A percentile compares a stretch with the other conserved stretches of the same genome.
phyloP scores from a whole-genome alignment of 2,329 filamentous ascomycete species.

The Fusarium chaquense region DNA sequence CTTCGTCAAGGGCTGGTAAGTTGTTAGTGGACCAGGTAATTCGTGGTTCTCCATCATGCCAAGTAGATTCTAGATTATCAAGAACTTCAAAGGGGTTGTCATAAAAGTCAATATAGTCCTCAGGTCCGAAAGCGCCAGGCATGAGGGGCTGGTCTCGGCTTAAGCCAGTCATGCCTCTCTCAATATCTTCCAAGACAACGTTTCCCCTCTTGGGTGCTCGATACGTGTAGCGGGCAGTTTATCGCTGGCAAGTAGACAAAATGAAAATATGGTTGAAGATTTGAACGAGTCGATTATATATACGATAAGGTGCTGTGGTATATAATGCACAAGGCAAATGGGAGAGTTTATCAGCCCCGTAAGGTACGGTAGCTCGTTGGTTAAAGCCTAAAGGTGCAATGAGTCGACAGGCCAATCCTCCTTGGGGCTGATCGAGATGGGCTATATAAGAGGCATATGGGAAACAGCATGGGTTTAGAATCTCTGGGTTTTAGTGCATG shows the following conservation, averaged over 20 bases:
- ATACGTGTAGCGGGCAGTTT: background rate
- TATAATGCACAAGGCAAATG: slow-evolving; percentile 18
- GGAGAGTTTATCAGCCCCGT: background rate
- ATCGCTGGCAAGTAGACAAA: background rate
- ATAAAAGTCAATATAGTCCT: slow-evolving; percentile 49
- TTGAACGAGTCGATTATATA: slow-evolving; percentile 2
- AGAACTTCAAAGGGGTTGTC: slow-evolving; percentile 48
- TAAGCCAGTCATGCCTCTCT: slow-evolving; percentile 18
- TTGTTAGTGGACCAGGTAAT: slow-evolving; percentile 42
- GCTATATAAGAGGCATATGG: slow-evolving; percentile 6
- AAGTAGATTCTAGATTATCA: slow-evolving; percentile 42
- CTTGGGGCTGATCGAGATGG: slow-evolving; percentile 3
- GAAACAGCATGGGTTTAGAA: background rate
- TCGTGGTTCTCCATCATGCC: slow-evolving; percentile 35
- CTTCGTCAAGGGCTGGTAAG: slow-evolving; percentile 43
- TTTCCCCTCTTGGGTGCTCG: background rate
- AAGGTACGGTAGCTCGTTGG: slow-evolving; percentile 5
- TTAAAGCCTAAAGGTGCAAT: slow-evolving; percentile 12
- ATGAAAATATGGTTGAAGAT: slow-evolving; percentile 1
- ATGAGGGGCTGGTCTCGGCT: slow-evolving; percentile 40
- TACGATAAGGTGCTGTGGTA: slow-evolving; percentile 14
- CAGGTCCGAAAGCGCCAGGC: slow-evolving; percentile 49
- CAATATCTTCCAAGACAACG: background rate
- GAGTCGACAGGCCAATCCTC: background rate
- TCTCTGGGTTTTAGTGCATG: background rate